Conservation (phyloP, 306 rosid species). For the Nissolia schottii region DNA sequence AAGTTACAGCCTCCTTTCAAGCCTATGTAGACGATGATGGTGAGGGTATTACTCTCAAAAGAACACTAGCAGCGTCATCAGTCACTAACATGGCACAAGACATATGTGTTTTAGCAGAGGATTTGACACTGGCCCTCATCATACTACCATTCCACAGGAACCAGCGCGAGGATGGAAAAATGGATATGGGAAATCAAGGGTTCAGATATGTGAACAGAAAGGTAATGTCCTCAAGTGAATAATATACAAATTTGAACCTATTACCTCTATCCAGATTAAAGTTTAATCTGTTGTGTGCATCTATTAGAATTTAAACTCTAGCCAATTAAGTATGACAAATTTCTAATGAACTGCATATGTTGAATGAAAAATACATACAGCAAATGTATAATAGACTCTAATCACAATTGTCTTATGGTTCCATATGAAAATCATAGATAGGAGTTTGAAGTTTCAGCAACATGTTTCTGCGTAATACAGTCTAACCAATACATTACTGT, state of each 20-base stretch:
- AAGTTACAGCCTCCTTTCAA: conserved; percentile 52
- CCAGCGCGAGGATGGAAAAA: conserved; percentile 48
- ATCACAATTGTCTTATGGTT: not conserved
- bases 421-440: not conserved
- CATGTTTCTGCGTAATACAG: not conserved
- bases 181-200: conserved; percentile 53
- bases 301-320: not conserved
- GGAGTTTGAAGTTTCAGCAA: not conserved
- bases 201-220: conserved; percentile 81
- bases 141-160: conserved; percentile 80
- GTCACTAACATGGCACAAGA: conserved; percentile 60
- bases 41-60: conserved; percentile 47
- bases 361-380: not conserved
- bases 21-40: conserved; percentile 38
- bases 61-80: conserved; percentile 58
- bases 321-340: not conserved
- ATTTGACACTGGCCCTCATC: conserved; percentile 63
- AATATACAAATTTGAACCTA: not conserved
- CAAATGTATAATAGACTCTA: not conserved
- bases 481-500: not conserved
- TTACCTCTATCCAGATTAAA: not conserved
- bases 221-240: conserved; percentile 42
- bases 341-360: not conserved
- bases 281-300: not conserved
- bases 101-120: conserved; percentile 70